Evolutionary conservation across 768 basidiomycete species (phyloP).

Genomic region (Chiua virens): DNA sequence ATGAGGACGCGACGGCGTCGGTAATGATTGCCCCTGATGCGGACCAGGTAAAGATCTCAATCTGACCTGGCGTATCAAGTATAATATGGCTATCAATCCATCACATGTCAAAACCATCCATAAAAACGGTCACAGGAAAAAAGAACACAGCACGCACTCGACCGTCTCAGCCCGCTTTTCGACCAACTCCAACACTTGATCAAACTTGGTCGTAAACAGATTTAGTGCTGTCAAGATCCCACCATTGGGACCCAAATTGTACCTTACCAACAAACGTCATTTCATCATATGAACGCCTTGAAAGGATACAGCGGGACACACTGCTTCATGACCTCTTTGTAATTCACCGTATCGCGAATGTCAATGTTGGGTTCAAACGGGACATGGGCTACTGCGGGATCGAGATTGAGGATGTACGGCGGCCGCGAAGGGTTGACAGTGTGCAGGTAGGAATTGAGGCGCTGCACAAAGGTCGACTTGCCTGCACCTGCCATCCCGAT

Average conservation of each 20-base stretch:
- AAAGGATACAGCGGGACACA: conserved; percentile 52
- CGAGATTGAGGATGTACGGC: conserved; percentile 96
- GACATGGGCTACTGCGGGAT: conserved; percentile 89
- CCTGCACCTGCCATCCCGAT: conserved; percentile 98
- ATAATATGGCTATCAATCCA: conserved; percentile 73
- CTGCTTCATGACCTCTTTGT: conserved; percentile 99
- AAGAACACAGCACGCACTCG: conserved; percentile 57
- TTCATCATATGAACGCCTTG: conserved; percentile 11
- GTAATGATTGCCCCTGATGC: conserved; percentile 99
- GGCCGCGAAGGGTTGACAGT: conserved; percentile 58
- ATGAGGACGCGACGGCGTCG: conserved; percentile 88
- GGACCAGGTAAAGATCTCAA: conserved; percentile 99
- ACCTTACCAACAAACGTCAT: conserved; percentile 52
- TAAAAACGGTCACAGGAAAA: not conserved
- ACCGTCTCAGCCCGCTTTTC: conserved; percentile 88
- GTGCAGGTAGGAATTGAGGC: conserved; percentile 91
- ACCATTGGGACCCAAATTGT: conserved; percentile 97
- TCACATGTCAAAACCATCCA: not conserved
- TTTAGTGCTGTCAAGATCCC: conserved; percentile 97
- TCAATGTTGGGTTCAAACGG: conserved; percentile 98
- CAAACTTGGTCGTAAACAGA: conserved; percentile 97
- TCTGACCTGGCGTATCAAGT: conserved; percentile 97
- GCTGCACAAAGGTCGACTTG: conserved; percentile 96
- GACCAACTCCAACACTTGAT: conserved; percentile 88
- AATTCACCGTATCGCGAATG: conserved; percentile 96